These are phyloP conservation scores for Eimeria maxima DNA, from an alignment of 169 alveolate genomes.

Conservation along the genomic window DNA sequence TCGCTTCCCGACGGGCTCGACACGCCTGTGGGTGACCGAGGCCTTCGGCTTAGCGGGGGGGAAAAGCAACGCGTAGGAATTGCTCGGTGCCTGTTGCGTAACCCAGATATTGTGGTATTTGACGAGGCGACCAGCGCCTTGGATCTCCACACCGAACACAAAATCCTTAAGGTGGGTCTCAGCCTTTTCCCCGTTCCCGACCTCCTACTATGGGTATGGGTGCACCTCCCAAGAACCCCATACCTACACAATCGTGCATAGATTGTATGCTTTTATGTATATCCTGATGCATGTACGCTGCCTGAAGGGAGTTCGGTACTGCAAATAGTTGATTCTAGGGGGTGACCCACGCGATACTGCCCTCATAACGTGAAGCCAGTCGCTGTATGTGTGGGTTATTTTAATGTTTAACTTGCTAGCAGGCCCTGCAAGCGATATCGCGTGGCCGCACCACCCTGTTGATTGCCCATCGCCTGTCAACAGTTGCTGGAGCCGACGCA, in stretches of 20 bases:
- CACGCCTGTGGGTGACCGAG: slow-evolving; percentile 98
- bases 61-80: slow-evolving; percentile 98
- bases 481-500: slow-evolving; percentile 89
- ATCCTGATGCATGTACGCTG: not conserved
- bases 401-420: not conserved
- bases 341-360: not conserved
- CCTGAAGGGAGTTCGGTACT: not conserved
- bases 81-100: slow-evolving; percentile 97
- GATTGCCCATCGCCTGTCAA: slow-evolving; percentile 96
- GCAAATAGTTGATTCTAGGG: not conserved
- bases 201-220: slow-evolving; percentile 75
- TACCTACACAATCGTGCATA: not conserved
- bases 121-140: slow-evolving; percentile 99
- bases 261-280: not conserved
- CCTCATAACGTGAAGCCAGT: not conserved
- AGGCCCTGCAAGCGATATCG: slow-evolving; percentile 84
- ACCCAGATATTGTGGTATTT: slow-evolving; percentile 96
- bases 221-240: not conserved
- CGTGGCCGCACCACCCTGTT: slow-evolving; percentile 92
- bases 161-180: slow-evolving; percentile 87
- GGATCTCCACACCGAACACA: slow-evolving; percentile 94
- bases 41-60: slow-evolving; percentile 98
- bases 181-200: not conserved
- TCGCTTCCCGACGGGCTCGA: slow-evolving; percentile 93
- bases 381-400: not conserved